Evolutionary conservation across 2,329 filamentous ascomycete species (phyloP).

Genomic region (Xenoacremonium recifei): DNA sequence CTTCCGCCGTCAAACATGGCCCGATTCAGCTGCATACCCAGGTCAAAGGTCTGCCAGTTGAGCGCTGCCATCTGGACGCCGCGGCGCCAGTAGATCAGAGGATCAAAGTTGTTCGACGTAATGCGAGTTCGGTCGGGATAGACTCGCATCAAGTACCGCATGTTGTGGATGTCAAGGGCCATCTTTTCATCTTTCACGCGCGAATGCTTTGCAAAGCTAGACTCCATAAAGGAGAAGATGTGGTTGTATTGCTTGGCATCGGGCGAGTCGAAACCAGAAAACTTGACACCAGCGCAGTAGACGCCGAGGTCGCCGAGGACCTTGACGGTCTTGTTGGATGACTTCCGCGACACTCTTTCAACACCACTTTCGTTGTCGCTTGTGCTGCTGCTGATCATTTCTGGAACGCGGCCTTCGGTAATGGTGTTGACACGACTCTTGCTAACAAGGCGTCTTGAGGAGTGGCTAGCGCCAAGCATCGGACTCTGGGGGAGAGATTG

Average conservation of each 20-base stretch:
- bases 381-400: constrained; percentile 57
- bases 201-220: constrained; percentile 79
- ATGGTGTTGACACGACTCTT: constrained; percentile 58
- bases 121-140: constrained; percentile 84
- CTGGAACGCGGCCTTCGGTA: constrained; percentile 55
- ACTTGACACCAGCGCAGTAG: constrained; percentile 73
- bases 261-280: constrained; percentile 72
- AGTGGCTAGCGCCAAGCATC: constrained; percentile 50
- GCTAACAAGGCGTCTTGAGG: constrained; percentile 45
- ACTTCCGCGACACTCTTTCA: constrained; percentile 58
- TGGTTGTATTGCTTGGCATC: constrained; percentile 90
- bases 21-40: constrained; percentile 93
- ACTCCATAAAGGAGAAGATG: constrained; percentile 92
- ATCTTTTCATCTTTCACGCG: constrained; percentile 74
- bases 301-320: constrained; percentile 84
- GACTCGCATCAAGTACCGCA: constrained; percentile 86
- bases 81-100: constrained; percentile 87
- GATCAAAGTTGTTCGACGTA: constrained; percentile 91
- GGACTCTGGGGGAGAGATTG: constrained; percentile 55
- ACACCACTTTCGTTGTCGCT: constrained; percentile 78
- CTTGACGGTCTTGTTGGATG: constrained; percentile 81
- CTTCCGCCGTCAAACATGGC: constrained; percentile 94
- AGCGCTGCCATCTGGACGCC: constrained; percentile 97
- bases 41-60: constrained; percentile 98
- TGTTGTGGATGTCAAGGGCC: constrained; percentile 84